Base-by-base conservation (phyloP, 768 basidiomycete genomes). In the Grammothele lineata region DNA sequence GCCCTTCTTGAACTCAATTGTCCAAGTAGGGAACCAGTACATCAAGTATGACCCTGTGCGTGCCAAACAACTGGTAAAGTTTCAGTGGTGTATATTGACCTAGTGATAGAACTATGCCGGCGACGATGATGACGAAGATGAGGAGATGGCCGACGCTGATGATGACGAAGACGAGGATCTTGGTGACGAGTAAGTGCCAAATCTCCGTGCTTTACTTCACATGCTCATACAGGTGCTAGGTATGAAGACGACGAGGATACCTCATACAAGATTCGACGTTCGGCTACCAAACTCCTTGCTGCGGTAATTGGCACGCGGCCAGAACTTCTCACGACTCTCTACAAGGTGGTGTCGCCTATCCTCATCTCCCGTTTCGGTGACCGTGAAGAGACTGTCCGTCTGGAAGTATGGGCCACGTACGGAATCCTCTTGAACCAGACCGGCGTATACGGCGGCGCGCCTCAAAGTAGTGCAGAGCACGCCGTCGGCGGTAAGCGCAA, bases 191-290 rank as follows among this genome's bases (percentile, higher is more conserved):
- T 87, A 58, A 59, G 33, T 54, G 21, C 2, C 30, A 30, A 8
- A 21, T 53, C 40, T 33, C 36, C 26, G 38, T 62, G 5, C 14
- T 27, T 22, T 19, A 30, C 27, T 30, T 30, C 27, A 14, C 14
- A 30, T 30, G 27, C 14, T 30, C 27, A 30, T 30, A 14, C n/a
- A n/a, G 22, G 12, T n/a, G n/a, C 8, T 54, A 94, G 91, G 53
- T 97, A 96, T 65, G 92, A 92, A 5, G 96, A 99, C 57, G 96
- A 99, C 48, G 96, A 98, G 64, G 96, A 99, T 61, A 90, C 88
- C 10, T 97, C 95, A 0, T 98, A 96, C 78, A 97, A 97, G 66
- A 91, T 96, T 47, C 86, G 96, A 54, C 83, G 96, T 37, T 85
- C 91, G 6, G 86, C 96, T 6, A 92, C 93, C 15, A 97, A 97